Conservation (phyloP, 192 early-diverging fungal species). For the Coemansia sp. region DNA sequence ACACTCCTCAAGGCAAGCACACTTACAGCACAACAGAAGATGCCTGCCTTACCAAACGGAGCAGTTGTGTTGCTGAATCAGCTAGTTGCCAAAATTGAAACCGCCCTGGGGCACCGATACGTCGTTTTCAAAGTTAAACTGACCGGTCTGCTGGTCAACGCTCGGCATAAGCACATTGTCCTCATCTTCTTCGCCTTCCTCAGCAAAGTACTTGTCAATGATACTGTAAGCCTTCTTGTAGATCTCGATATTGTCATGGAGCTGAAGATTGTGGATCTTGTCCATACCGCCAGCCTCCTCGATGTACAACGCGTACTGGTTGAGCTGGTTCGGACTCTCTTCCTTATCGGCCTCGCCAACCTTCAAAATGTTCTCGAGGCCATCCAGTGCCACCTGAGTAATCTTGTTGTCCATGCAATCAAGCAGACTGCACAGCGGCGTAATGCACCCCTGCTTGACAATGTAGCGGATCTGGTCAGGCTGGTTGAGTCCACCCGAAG, state of each 20-base stretch:
- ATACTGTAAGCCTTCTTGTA: slow-evolving; percentile 95
- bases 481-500: slow-evolving; percentile 85
- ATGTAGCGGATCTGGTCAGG: slow-evolving; percentile 95
- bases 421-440: slow-evolving; percentile 92
- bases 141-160: slow-evolving; percentile 71
- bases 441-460: slow-evolving; percentile 89
- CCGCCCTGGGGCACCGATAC: slow-evolving; percentile 72
- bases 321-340: slow-evolving; percentile 56
- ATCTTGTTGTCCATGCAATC: slow-evolving; percentile 92
- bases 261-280: slow-evolving; percentile 91
- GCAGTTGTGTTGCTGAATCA: not conserved
- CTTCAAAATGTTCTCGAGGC: slow-evolving; percentile 96
- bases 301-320: slow-evolving; percentile 85
- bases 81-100: slow-evolving; percentile 70
- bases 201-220: slow-evolving; percentile 95
- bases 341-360: slow-evolving; percentile 87
- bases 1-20: too few species aligned
- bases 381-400: slow-evolving; percentile 95
- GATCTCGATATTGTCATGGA: slow-evolving; percentile 93
- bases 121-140: slow-evolving; percentile 75
- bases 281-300: slow-evolving; percentile 96
- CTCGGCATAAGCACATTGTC: slow-evolving; percentile 64
- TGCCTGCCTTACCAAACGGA: not conserved
- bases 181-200: slow-evolving; percentile 77
- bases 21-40: too few species aligned